Evolutionary conservation across 139 green algal genomes (phyloP).

Genomic region (Gonium pectorale): DNA sequence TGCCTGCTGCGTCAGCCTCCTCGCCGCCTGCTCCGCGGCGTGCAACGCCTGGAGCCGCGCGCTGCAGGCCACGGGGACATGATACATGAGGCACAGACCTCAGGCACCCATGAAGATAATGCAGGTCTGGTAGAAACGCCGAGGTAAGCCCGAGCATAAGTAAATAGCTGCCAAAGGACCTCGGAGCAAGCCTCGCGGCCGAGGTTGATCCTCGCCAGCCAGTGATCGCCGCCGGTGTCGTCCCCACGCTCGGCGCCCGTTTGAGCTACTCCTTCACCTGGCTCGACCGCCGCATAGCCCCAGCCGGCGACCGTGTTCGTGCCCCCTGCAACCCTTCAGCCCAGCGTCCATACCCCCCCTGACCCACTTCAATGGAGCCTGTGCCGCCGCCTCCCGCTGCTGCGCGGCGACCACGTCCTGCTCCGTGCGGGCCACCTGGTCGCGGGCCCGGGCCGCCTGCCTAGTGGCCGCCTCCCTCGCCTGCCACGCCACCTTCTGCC

Average conservation of each 20-base stretch:
- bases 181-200: too few species aligned
- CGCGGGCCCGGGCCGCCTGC: background rate
- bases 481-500: background rate
- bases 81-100: too few species aligned
- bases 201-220: too few species aligned
- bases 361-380: conserved; percentile 19
- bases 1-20: background rate
- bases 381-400: background rate
- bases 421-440: background rate
- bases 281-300: too few species aligned
- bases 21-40: background rate
- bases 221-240: too few species aligned
- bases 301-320: background rate
- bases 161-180: too few species aligned
- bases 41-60: background rate
- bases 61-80: too few species aligned
- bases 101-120: too few species aligned
- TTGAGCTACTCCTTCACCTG: too few species aligned
- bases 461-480: background rate
- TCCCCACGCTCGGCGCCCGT: too few species aligned
- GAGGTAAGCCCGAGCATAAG: too few species aligned
- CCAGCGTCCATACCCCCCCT: background rate
- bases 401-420: background rate
- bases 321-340: background rate
- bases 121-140: too few species aligned